A percentile compares a stretch with the other conserved stretches of the same genome.
Evolutionary conservation across 2,329 filamentous ascomycete species (phyloP).

Genomic region (Calonectria pauciramosa): DNA sequence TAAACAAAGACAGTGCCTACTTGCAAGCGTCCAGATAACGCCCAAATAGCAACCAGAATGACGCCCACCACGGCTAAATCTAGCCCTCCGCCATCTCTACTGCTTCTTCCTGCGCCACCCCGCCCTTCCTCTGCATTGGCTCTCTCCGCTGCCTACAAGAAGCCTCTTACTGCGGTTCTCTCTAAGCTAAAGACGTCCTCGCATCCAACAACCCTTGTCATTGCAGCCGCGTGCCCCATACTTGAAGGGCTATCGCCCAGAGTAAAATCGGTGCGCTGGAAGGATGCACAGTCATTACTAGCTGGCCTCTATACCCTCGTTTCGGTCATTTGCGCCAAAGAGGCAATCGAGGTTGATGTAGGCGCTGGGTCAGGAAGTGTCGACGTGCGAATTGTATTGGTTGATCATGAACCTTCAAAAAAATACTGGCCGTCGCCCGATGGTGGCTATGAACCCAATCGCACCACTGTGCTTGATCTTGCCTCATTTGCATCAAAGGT

Average conservation of each 20-base stretch:
- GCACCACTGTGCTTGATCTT: slow-evolving; percentile 64
- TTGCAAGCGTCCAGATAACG: neutral
- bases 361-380: slow-evolving; percentile 73
- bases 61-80: neutral
- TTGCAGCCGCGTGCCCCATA: slow-evolving; percentile 74
- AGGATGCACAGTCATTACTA: slow-evolving; percentile 78
- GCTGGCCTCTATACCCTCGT: slow-evolving; percentile 84
- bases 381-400: slow-evolving; percentile 80
- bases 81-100: slow-evolving; percentile 51
- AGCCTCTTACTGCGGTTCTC: slow-evolving; percentile 69
- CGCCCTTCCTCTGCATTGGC: slow-evolving; percentile 63
- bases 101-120: slow-evolving; percentile 76
- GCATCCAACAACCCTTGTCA: slow-evolving; percentile 56
- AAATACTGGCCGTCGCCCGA: slow-evolving; percentile 50
- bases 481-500: slow-evolving; percentile 65
- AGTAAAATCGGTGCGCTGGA: slow-evolving; percentile 69
- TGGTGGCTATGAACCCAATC: slow-evolving; percentile 58
- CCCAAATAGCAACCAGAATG: slow-evolving; percentile 1
- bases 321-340: slow-evolving; percentile 76
- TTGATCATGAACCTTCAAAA: slow-evolving; percentile 69
- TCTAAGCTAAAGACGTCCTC: slow-evolving; percentile 56
- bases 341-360: slow-evolving; percentile 71
- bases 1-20: neutral
- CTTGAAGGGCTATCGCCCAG: slow-evolving; percentile 64
- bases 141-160: slow-evolving; percentile 72